phyloP scores from a whole-genome alignment of 257 asterid species.

The Ocimum tenuiflorum region DNA sequence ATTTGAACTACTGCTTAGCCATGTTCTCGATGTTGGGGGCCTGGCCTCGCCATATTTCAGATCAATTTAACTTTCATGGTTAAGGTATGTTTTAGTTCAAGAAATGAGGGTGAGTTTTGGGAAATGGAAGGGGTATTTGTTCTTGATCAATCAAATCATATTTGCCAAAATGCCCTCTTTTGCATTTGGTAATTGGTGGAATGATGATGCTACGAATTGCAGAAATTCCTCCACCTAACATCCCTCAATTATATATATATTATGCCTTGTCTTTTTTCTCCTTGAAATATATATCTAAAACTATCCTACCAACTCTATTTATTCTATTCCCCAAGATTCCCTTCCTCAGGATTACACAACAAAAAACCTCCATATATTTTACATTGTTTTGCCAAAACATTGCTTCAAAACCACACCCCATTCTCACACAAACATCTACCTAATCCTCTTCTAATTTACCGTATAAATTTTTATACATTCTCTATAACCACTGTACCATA shows the following conservation, averaged over 20 bases:
- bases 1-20: conserved; percentile 13
- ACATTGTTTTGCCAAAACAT: conserved; percentile 6
- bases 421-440: background rate
- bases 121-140: background rate
- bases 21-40: conserved; percentile 17
- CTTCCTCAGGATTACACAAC: conserved; percentile 25
- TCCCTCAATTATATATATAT: conserved; percentile 25
- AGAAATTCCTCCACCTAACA: conserved; percentile 33
- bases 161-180: background rate
- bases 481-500: background rate
- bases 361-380: conserved; percentile 23
- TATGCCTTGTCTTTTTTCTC: conserved; percentile 29
- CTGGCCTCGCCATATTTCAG: background rate
- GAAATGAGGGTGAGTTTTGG: background rate
- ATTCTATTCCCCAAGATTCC: conserved; percentile 29
- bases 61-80: background rate
- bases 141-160: background rate
- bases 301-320: conserved; percentile 29
- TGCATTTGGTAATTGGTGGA: conserved; percentile 14
- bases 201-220: conserved; percentile 19
- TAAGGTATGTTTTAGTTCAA: background rate
- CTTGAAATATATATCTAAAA: conserved; percentile 7
- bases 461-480: background rate
- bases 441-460: background rate
- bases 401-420: background rate